Evolutionary conservation across 164 flowering plant genomes (phyloP), one percentile per base, ranked within the genome.

Genomic region (Malania oleifera): DNA sequence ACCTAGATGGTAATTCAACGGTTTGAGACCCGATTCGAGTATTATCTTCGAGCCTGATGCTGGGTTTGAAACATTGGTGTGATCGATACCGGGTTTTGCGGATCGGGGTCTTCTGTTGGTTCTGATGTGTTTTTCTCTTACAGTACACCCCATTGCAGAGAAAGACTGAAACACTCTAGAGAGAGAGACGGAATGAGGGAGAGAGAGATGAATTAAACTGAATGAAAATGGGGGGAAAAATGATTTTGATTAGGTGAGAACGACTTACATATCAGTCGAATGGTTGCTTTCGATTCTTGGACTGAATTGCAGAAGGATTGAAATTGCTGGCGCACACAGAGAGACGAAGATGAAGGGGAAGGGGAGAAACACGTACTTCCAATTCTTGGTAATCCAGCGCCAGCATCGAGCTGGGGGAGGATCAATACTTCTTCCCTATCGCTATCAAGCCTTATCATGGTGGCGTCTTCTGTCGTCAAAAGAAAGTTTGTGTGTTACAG

Each of bases 41-140:
- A 66, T 37, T 39, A 72, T 56, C 58, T 71, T 55, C 3, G 71
- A 26, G 20, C 65, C 60, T 12, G 67, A 53, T 12, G 56, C 56
- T 43, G 50, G 62, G 26, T 72, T 75, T 3, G 31, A 25, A 15
- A 17, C 11, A 27, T 59, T 24, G 51, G 57, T 57, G n/a, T 70
- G 62, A 66, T 77, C 75, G 45, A 56, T 48, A 8, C 74, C 82
- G 50, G 75, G 56, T 68, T 74, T 84, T 31, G 57, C 65, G 27
- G 87, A 64, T 75, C 89, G 83, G 41, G 69, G 28, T 70, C 79
- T 82, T 51, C 95, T 76, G 69, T 62, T 82, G 25, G 75, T 61
- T 10, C 89, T 69, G 63, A 75, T 66, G 59, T 78, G 79, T 63
- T 84, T 89, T 5, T 89, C 96, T 64, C 95, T 76, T 5, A 70